phyloP scores from a whole-genome alignment of 495 filamentous ascomycete genomes.

The Neurospora africana region DNA sequence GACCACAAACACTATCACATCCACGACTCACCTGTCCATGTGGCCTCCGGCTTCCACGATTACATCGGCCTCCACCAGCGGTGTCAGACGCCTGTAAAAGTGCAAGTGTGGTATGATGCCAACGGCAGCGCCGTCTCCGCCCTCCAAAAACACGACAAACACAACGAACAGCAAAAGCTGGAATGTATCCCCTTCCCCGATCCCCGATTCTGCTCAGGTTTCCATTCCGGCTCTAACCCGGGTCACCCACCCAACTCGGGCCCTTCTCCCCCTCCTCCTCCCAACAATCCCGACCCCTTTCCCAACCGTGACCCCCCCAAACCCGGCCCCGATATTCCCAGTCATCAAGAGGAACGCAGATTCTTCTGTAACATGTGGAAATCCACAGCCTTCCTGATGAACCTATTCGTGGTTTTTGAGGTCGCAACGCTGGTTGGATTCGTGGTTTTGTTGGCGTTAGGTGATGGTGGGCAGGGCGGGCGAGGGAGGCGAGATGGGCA shows the following conservation, averaged over 20 bases:
- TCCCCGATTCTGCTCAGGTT: not conserved
- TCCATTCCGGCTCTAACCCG: not conserved
- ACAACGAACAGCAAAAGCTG: not conserved
- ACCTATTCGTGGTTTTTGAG: constrained; percentile 65
- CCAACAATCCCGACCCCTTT: constrained; percentile 12
- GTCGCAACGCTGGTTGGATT: constrained; percentile 65
- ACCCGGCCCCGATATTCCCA: constrained; percentile 56
- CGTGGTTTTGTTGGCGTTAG: constrained; percentile 33
- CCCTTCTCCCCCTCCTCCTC: not conserved
- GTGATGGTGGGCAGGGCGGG: constrained; percentile 40
- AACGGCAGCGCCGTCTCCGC: not conserved
- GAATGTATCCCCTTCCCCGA: constrained; percentile 41
- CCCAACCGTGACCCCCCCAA: constrained; percentile 38
- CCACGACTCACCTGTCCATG: not conserved
- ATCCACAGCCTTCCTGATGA: constrained; percentile 76
- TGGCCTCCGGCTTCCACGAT: constrained; percentile 43
- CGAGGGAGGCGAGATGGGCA: no score
- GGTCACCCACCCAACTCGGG: not conserved
- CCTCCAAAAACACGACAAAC: not conserved
- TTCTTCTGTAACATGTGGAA: constrained; percentile 92
- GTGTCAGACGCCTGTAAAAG: constrained; percentile 43
- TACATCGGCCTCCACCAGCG: constrained; percentile 69
- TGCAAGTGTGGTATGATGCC: constrained; percentile 9
- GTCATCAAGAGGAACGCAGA: constrained; percentile 54
- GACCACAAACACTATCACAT: not conserved